A percentile compares a stretch with the other conserved stretches of the same genome.
Evolutionary conservation across 2,329 filamentous ascomycete genomes (phyloP).

Genomic region (Xylaria multiplex): DNA sequence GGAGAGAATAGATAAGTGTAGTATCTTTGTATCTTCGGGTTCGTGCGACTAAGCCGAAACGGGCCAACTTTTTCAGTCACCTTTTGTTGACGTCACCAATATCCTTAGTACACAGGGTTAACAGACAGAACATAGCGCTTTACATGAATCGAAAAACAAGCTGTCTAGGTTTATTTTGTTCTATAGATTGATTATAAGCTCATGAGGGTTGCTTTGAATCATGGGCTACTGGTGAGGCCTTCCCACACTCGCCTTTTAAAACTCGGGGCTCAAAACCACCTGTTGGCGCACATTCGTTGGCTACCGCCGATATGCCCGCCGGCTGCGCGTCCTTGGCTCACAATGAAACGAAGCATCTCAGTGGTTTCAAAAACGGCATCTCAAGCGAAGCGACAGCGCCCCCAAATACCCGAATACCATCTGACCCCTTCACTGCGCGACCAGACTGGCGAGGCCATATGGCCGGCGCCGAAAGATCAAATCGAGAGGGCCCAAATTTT

Average conservation of each 20-base stretch:
- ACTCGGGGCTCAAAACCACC: neutral
- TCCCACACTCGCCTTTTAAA: neutral
- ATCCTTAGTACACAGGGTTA: neutral
- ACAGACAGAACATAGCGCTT: neutral
- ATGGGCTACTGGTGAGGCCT: constrained; percentile 7
- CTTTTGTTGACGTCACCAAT: constrained; percentile 20
- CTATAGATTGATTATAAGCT: too few species aligned
- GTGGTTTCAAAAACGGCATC: constrained; percentile 32
- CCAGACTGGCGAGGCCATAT: constrained; percentile 61
- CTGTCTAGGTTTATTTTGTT: neutral
- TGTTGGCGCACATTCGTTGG: neutral
- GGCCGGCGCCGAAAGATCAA: constrained; percentile 68
- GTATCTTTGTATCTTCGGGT: neutral
- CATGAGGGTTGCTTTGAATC: constrained; percentile 10
- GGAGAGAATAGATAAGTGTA: neutral
- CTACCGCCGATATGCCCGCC: neutral
- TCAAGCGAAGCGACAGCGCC: constrained; percentile 45
- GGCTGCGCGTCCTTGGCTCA: neutral
- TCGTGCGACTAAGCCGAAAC: neutral
- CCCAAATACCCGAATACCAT: constrained; percentile 57
- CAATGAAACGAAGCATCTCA: constrained; percentile 46
- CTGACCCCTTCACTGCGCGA: constrained; percentile 54
- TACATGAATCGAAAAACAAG: neutral
- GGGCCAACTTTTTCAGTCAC: neutral
- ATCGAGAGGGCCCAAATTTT: constrained; percentile 66